Percentiles rank a stretch among this genome's conserved stretches.
phyloP scores from a whole-genome alignment of 352 stramenopile genomes.

The Pythium pyrilobum region DNA sequence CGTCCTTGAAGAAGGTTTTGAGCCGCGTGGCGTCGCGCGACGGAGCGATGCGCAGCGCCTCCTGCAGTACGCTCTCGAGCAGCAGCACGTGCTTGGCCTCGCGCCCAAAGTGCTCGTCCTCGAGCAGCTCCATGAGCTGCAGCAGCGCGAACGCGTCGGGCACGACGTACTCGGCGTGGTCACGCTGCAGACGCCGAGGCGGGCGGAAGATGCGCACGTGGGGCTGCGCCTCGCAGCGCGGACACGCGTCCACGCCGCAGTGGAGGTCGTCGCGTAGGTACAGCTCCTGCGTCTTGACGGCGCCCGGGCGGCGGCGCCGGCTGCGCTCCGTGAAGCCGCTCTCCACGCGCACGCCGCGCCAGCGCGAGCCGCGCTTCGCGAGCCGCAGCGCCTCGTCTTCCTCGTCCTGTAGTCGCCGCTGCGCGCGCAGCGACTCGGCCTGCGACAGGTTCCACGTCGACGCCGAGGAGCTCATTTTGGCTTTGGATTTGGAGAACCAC shows the following conservation, averaged over 20 bases:
- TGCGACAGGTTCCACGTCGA: conserved; percentile 27
- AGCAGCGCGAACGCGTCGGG: conserved; percentile 66
- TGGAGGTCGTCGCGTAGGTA: conserved; percentile 72
- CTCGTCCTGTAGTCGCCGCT: conserved; percentile 18
- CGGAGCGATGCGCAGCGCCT: conserved; percentile 58
- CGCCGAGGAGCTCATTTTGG: not conserved
- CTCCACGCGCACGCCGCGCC: conserved; percentile 53
- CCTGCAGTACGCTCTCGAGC: conserved; percentile 64
- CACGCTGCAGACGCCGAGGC: conserved; percentile 27
- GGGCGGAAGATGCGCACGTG: conserved; percentile 17
- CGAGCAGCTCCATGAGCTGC: conserved; percentile 74
- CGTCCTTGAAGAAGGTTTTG: conserved; percentile 61
- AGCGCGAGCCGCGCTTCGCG: conserved; percentile 19
- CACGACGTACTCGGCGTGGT: conserved; percentile 51
- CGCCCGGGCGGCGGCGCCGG: conserved; percentile 65
- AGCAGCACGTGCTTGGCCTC: conserved; percentile 46
- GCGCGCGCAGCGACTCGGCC: conserved; percentile 21
- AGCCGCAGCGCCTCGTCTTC: conserved; percentile 8
- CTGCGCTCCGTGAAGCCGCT: conserved; percentile 69
- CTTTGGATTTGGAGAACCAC: not conserved
- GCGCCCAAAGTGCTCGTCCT: conserved; percentile 42
- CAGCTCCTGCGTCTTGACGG: conserved; percentile 55
- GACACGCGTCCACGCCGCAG: conserved; percentile 54
- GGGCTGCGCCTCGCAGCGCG: conserved; percentile 25
- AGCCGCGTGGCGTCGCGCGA: conserved; percentile 60